Conservation (phyloP, 2,329 filamentous ascomycete species). For the Pyricularia sp. region DNA sequence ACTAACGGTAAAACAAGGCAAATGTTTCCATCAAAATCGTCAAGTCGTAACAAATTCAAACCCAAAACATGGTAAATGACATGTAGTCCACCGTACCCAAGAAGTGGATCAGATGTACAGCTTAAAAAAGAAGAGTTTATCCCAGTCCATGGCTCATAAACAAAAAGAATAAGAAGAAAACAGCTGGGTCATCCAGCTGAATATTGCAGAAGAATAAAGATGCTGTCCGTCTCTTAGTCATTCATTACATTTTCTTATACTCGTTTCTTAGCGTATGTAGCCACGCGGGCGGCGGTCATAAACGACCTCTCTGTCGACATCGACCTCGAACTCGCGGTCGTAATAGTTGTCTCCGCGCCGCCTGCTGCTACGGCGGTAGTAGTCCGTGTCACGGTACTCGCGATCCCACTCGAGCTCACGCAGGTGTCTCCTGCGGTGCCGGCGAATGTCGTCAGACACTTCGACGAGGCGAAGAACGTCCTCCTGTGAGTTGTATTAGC, state of each 20-base stretch:
- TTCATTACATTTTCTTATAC: neutral
- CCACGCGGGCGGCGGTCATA: constrained; percentile 39
- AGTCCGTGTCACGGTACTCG: constrained; percentile 23
- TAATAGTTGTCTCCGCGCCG: constrained; percentile 10
- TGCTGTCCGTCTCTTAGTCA: neutral
- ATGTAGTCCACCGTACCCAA: neutral
- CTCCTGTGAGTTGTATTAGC: constrained; percentile 45
- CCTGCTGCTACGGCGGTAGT: constrained; percentile 23
- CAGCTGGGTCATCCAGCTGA: neutral
- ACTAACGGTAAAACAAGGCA: neutral
- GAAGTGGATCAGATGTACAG: neutral
- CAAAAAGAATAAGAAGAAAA: neutral
- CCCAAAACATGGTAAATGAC: neutral
- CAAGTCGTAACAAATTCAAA: neutral
- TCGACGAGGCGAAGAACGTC: constrained; percentile 80
- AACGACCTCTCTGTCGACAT: constrained; percentile 59
- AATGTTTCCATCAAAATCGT: neutral
- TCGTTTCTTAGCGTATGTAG: constrained; percentile 16
- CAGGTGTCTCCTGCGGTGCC: constrained; percentile 42
- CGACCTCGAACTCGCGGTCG: constrained; percentile 48
- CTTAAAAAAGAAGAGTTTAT: neutral
- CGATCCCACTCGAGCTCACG: constrained; percentile 51
- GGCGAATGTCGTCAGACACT: constrained; percentile 72
- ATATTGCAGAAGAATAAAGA: neutral
- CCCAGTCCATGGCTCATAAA: neutral